Conservation (phyloP, 208 protist species). For the Angomonas desouzai region DNA sequence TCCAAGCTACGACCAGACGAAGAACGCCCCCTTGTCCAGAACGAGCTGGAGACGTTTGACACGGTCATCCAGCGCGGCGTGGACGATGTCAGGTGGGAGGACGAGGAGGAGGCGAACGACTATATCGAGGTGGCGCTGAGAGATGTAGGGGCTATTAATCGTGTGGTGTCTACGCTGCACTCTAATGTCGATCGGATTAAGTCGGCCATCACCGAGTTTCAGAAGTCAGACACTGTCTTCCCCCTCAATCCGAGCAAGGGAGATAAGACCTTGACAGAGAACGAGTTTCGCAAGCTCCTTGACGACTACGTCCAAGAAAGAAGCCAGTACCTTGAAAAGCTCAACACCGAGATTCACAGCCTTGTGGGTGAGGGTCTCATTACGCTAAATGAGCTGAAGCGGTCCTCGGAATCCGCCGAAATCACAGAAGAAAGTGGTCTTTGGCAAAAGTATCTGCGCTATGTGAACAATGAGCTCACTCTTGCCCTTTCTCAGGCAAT, state of each 20-base stretch:
- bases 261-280: conserved; percentile 86
- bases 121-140: conserved; percentile 89
- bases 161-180: conserved; percentile 86
- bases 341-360: conserved; percentile 77
- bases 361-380: conserved; percentile 71
- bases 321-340: conserved; percentile 40
- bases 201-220: conserved; percentile 72
- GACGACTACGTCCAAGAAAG: conserved; percentile 66
- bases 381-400: conserved; percentile 83
- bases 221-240: conserved; percentile 72
- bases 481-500: conserved; percentile 65
- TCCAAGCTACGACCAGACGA: conserved; percentile 83
- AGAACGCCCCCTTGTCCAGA: conserved; percentile 91
- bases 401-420: conserved; percentile 28
- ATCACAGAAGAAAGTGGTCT: conserved; percentile 32
- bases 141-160: conserved; percentile 78
- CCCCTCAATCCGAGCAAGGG: conserved; percentile 78
- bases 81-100: conserved; percentile 88
- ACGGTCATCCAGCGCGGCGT: conserved; percentile 63
- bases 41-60: conserved; percentile 86
- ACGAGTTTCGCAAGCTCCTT: conserved; percentile 85
- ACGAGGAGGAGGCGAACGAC: conserved; percentile 74
- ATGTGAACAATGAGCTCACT: conserved; percentile 87
- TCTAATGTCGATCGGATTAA: conserved; percentile 84
- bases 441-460: conserved; percentile 91